Base-by-base conservation (phyloP, 805 yeast species). In the Kodamaea kaohsiungensis region DNA sequence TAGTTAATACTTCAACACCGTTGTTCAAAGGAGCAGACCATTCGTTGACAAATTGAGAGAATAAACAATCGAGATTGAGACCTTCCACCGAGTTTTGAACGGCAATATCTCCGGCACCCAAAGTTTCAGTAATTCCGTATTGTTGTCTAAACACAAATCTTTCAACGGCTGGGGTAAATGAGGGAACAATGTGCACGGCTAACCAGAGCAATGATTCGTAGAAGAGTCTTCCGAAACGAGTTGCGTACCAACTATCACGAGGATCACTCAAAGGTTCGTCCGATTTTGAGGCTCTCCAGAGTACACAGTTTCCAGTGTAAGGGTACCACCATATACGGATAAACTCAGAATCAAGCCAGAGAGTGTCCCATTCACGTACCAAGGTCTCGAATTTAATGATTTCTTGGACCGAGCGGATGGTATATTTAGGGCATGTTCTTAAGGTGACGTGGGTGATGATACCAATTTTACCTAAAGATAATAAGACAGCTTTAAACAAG, bases 301-400 rank as follows among this genome's bases (percentile, higher is more conserved):
- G 75, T 33, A 91, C 85, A 75, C 96, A 89, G 65, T 87, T 87
- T 50, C 84, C 82, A 15, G 95, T 79, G 69, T 93, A 95, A 1
- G 99, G 98, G 70, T 88, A 95, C 98, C 98, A 95, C 98, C 98
- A 93, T 49, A 91, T 83, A 59, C 98, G 83, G 46, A 91, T 87
- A 65, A 85, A 93, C 72, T 93, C 99, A n/a, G 91, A 81, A 47
- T 90, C 85, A 2, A 89, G 83, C 96, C 98, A 93, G 46, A 93
- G 70, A 12, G 78, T 76, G 60, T 88, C 90, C 91, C 96, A 91
- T 56, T 83, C 77, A 12, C 76, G 73, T 61, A 93, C 70, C 19
- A 93, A 72, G 6, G 90, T 83, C 19, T 87, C 88, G 64, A 93
- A 91, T 25, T 84, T 75, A 62, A 93, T 85, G 38, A 91, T 87